Percentiles rank a stretch among this genome's conserved stretches.
phyloP scores from a whole-genome alignment of 768 basidiomycete genomes.

The Mycena rosella region DNA sequence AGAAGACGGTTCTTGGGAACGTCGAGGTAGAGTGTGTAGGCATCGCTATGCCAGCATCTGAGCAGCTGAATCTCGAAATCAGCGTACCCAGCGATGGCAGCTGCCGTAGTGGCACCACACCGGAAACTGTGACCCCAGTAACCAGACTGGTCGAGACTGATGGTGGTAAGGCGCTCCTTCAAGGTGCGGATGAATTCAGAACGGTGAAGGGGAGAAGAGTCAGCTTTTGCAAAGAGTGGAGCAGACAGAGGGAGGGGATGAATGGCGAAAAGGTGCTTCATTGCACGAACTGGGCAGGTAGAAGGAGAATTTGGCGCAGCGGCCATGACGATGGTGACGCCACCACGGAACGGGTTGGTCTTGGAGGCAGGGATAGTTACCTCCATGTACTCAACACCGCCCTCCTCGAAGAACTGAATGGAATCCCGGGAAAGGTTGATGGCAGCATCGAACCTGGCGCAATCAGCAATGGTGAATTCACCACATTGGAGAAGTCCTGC shows the following conservation, averaged over 20 bases:
- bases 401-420: neutral
- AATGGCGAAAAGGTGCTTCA: neutral
- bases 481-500: neutral
- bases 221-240: neutral
- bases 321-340: neutral
- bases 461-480: neutral
- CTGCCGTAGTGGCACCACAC: conserved; percentile 48
- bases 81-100: conserved; percentile 44
- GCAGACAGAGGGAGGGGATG: neutral
- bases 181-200: neutral
- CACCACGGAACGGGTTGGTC: neutral
- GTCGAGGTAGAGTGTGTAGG: conserved; percentile 55
- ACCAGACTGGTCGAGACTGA: conserved; percentile 31
- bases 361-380: neutral
- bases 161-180: neutral
- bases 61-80: conserved; percentile 54
- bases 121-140: conserved; percentile 46
- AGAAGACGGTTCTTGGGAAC: conserved; percentile 39
- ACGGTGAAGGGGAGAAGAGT: neutral
- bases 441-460: neutral
- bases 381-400: neutral
- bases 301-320: neutral
- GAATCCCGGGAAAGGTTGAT: neutral
- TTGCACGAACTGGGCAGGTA: neutral
- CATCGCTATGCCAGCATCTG: conserved; percentile 52